Evolutionary conservation across 2,329 filamentous ascomycete genomes (phyloP), one percentile per base, ranked within the genome.

Genomic region (Xylaria sp.): DNA sequence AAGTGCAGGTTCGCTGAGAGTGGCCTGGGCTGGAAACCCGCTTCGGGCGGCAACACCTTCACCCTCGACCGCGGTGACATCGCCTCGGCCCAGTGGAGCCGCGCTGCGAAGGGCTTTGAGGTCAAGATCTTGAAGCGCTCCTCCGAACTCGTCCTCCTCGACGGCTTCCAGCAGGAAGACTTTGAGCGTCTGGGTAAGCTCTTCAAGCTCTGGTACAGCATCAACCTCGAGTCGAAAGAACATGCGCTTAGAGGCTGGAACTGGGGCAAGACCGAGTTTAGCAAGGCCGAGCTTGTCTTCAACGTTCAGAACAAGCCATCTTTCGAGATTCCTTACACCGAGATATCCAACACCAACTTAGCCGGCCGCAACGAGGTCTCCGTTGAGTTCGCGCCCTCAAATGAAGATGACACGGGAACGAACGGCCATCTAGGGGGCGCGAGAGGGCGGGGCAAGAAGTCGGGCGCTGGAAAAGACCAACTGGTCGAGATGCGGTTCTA

Each of bases 401-500:
- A 93, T 74, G 88, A 88, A 70, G 87, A 90, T 41, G 91, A 91
- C 70, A 91, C 91, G 36, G 90, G 90, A 60, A 89, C 89, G 34
- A 94, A 93, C 77, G 91, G 90, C 60, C 85, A 90, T 71, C 84
- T 93, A 34, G 92, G 91, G 32, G 92, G 92, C 76, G 91, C 90
- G 75, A 87, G 85, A 74, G 90, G 86, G 65, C 91, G 92, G 75
- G 94, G 95, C 70, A 94, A 93, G 79, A 98, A 97, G 82, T 92
- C 94, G 32, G 93, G 92, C 4, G 94, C 93, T 20, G 94, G 93
- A 28, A 89, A 90, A 68, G 96, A 99, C 76, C 95, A 99, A 82
- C 86, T 99, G 55, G 94, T 97, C 20, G 96, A 99, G 83, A 97
- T 99, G 93, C 91, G 96, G 69, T 97, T 99, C 84, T 99, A 99